Conservation (phyloP, 441 rosid genomes). For the Omphalea diandra region DNA sequence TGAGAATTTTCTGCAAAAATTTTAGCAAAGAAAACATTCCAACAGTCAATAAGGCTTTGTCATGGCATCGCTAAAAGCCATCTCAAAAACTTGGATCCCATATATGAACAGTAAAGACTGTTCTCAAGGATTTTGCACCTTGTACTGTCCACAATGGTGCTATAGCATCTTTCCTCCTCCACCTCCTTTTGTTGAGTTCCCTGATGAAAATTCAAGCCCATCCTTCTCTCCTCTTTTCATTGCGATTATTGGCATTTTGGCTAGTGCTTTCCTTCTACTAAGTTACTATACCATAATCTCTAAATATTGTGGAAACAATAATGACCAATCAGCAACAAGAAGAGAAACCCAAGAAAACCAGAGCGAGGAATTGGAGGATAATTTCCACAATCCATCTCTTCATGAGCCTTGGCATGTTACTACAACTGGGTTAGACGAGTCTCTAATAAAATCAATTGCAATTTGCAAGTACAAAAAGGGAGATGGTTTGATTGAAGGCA, state of each 20-base stretch:
- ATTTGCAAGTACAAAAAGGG: constrained; percentile 61
- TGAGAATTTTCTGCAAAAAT: not conserved
- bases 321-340: constrained; percentile 29
- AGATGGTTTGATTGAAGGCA: constrained; percentile 52
- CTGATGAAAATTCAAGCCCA: constrained; percentile 43
- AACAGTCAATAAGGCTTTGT: not conserved
- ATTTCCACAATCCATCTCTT: constrained; percentile 33
- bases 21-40: not conserved
- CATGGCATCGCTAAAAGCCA: constrained; percentile 53
- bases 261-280: constrained; percentile 72
- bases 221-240: constrained; percentile 76
- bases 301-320: constrained; percentile 48
- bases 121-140: constrained; percentile 64
- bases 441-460: constrained; percentile 64
- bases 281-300: constrained; percentile 72
- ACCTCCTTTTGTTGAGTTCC: constrained; percentile 44
- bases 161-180: constrained; percentile 69
- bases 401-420: constrained; percentile 56
- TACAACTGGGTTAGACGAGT: constrained; percentile 64
- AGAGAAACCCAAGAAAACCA: constrained; percentile 27
- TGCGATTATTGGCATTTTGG: constrained; percentile 69
- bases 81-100: constrained; percentile 50
- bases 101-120: constrained; percentile 63
- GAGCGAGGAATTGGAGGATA: constrained; percentile 38
- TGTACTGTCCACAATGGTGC: constrained; percentile 79